Evolutionary conservation across 495 filamentous ascomycete species (phyloP).

Genomic region (Pseudevernia furfuracea): DNA sequence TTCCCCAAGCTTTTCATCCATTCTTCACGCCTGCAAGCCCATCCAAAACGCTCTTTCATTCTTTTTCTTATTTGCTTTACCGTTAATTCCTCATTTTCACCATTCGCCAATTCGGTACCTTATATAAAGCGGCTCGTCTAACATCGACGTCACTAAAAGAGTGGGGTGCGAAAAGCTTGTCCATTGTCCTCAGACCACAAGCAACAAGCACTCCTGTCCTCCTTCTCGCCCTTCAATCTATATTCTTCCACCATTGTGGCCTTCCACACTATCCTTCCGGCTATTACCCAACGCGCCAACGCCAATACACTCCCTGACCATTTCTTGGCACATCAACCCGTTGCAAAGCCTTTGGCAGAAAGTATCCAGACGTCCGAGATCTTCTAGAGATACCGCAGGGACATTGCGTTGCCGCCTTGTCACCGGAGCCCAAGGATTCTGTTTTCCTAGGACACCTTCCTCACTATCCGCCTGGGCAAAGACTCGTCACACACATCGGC

Average conservation of each 20-base stretch:
- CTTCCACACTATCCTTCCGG: neutral
- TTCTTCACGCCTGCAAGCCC: neutral
- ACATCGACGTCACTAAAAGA: conserved; percentile 1
- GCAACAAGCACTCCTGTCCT: neutral
- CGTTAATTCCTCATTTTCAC: neutral
- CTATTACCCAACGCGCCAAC: neutral
- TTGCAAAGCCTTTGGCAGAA: conserved; percentile 1
- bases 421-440: neutral
- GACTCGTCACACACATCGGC: neutral
- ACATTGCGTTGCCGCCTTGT: neutral
- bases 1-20: neutral
- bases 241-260: conserved; percentile 5
- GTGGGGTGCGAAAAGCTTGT: conserved; percentile 8
- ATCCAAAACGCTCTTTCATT: neutral
- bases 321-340: neutral
- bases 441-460: neutral
- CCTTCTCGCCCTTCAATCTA: neutral
- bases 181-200: conserved; percentile 12
- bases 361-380: neutral
- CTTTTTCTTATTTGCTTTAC: neutral
- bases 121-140: neutral
- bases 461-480: neutral
- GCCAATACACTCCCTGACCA: neutral
- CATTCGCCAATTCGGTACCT: neutral
- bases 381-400: neutral